Conservation (phyloP, 768 basidiomycete genomes). For the Inosperma sp. region DNA sequence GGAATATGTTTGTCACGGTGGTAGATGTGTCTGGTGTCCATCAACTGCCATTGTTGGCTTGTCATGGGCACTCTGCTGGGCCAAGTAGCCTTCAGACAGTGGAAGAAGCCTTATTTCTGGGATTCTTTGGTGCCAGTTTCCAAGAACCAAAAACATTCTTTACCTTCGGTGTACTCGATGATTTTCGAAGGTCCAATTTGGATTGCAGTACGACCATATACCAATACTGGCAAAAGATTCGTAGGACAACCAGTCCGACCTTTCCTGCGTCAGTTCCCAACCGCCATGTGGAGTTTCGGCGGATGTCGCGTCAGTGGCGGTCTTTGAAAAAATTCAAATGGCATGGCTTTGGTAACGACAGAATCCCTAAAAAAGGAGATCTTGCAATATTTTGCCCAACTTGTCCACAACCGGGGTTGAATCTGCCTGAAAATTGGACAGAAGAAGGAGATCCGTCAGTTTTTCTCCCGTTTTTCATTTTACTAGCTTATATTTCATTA, state of each 20-base stretch:
- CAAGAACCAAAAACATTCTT: not conserved
- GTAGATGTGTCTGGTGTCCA: not conserved
- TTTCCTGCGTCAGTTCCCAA: not conserved
- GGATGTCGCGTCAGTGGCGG: not conserved
- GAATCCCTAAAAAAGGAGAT: not conserved
- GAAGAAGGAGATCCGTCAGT: not conserved
- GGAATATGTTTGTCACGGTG: not conserved
- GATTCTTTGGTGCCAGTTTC: not conserved
- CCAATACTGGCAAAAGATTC: not conserved
- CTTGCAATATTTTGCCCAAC: slow-evolving; percentile 1
- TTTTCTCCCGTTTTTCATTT: not conserved
- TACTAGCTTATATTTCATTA: not conserved
- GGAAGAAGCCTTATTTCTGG: not conserved
- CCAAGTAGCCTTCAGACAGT: not conserved
- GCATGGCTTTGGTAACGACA: not conserved
- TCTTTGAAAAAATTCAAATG: not conserved
- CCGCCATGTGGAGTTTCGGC: not conserved
- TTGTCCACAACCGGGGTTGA: slow-evolving; percentile 6
- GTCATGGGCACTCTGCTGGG: not conserved
- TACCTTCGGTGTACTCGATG: not conserved
- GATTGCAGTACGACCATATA: not conserved
- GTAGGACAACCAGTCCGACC: not conserved
- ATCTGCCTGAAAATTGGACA: not conserved
- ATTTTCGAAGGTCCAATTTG: not conserved
- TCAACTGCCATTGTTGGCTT: not conserved